phyloP scores from a whole-genome alignment of 768 basidiomycete genomes.

The Heimioporus sp. region DNA sequence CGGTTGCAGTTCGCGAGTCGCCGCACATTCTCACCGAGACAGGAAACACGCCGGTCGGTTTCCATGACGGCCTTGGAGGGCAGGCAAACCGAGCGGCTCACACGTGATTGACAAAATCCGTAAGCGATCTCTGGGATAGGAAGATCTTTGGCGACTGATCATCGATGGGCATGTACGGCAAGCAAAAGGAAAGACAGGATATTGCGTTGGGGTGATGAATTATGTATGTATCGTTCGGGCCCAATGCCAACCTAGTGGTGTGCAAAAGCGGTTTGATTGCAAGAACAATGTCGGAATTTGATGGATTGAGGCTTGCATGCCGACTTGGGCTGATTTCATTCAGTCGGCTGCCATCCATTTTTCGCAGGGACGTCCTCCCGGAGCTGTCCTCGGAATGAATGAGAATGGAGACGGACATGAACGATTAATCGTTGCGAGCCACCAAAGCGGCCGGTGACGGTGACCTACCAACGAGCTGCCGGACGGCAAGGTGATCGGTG shows the following conservation, averaged over 20 bases:
- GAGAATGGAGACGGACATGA: not conserved
- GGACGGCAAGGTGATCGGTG: too few relatives aligned
- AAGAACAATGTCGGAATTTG: not conserved
- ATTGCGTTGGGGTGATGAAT: not conserved
- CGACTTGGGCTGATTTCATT: slow-evolving; percentile 1
- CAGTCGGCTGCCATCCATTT: not conserved
- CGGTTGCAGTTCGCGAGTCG: not conserved
- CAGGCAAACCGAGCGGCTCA: not conserved
- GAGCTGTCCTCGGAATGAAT: not conserved
- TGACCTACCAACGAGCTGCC: not conserved
- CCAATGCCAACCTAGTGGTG: not conserved
- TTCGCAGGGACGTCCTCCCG: not conserved
- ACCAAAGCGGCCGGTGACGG: too few relatives aligned
- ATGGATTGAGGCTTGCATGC: slow-evolving; percentile 1
- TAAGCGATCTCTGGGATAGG: not conserved
- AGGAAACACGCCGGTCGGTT: slow-evolving; percentile 10
- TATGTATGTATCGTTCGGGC: not conserved
- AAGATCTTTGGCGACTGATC: not conserved
- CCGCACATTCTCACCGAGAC: not conserved
- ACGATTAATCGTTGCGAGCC: too few relatives aligned
- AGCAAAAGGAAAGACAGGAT: not conserved
- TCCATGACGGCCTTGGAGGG: slow-evolving; percentile 10
- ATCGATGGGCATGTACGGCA: not conserved
- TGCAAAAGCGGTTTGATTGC: slow-evolving; percentile 9
- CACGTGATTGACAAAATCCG: not conserved